Conservation (phyloP, 805 yeast genomes). For the Ogataea thermomethanolica region DNA sequence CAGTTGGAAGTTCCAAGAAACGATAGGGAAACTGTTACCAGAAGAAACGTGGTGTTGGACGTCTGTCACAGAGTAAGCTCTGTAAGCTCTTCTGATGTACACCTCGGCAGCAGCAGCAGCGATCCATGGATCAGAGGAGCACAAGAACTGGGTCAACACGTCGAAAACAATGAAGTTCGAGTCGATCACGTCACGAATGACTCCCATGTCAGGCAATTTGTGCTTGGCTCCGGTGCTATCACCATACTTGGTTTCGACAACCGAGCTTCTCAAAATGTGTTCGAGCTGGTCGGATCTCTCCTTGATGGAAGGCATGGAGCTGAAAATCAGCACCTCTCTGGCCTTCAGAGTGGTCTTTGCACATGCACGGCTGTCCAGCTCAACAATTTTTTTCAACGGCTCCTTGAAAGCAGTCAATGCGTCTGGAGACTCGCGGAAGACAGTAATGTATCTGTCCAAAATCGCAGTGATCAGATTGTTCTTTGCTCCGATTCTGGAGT, state of each 20-base stretch:
- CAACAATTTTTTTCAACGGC: constrained; percentile 75
- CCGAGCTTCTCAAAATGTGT: constrained; percentile 89
- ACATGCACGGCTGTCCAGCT: constrained; percentile 83
- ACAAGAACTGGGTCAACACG: constrained; percentile 88
- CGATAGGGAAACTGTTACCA: constrained; percentile 56
- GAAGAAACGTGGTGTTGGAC: constrained; percentile 54
- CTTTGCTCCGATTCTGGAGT: constrained; percentile 89
- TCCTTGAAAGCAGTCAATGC: constrained; percentile 65
- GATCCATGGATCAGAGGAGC: constrained; percentile 79
- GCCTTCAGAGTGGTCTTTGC: constrained; percentile 95
- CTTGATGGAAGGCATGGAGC: constrained; percentile 92
- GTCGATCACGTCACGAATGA: constrained; percentile 88
- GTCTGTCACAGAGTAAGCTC: constrained; percentile 87
- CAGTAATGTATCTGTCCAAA: constrained; percentile 74
- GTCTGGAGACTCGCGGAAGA: constrained; percentile 66
- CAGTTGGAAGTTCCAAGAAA: constrained; percentile 85
- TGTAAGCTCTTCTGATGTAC: constrained; percentile 92
- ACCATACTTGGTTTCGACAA: constrained; percentile 86
- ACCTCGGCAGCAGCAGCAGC: constrained; percentile 96
- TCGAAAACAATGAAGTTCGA: constrained; percentile 96
- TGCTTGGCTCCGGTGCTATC: constrained; percentile 69
- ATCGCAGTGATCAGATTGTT: constrained; percentile 86
- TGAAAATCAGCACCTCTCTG: constrained; percentile 92
- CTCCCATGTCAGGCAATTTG: constrained; percentile 74
- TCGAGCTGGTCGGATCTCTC: constrained; percentile 97